These are phyloP conservation scores for Blepharisma japonicum DNA, from an alignment of 73 alveolate species.

Conservation along the genomic window DNA sequence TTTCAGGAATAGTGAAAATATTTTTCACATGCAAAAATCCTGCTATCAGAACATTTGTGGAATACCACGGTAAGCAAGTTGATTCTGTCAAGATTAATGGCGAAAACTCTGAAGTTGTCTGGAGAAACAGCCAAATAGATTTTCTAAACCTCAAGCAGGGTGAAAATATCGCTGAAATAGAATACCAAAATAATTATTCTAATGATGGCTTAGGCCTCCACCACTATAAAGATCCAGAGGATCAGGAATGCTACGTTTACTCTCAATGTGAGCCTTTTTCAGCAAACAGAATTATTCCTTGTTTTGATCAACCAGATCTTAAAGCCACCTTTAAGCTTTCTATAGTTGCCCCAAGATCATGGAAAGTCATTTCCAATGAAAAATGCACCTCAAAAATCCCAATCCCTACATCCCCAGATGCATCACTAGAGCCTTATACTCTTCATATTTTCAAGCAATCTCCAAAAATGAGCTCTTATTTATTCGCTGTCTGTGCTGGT, in stretches of 20 bases:
- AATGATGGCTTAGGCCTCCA: slow-evolving; percentile 89
- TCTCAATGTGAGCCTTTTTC: slow-evolving; percentile 92
- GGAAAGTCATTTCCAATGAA: slow-evolving; percentile 79
- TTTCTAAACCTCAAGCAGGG: slow-evolving; percentile 28
- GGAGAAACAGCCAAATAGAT: slow-evolving; percentile 28
- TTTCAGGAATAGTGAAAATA: no score
- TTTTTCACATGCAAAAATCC: no score
- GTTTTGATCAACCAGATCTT: slow-evolving; percentile 96
- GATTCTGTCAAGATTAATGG: slow-evolving; percentile 18
- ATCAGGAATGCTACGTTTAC: slow-evolving; percentile 83
- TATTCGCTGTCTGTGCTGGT: slow-evolving; percentile 97
- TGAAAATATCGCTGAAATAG: slow-evolving; percentile 40
- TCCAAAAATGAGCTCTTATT: slow-evolving; percentile 78
- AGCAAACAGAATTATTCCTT: slow-evolving; percentile 92
- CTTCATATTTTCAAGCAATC: slow-evolving; percentile 72
- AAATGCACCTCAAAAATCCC: slow-evolving; percentile 25
- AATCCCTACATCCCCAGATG: slow-evolving; percentile 30
- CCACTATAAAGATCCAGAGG: slow-evolving; percentile 86
- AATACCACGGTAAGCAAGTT: neutral
- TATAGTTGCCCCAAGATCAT: slow-evolving; percentile 80
- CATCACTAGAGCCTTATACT: slow-evolving; percentile 42
- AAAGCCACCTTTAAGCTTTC: slow-evolving; percentile 78
- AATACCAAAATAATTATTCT: slow-evolving; percentile 46
- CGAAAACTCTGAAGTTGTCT: neutral
- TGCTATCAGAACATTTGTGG: no score